Base-by-base conservation (phyloP, 305 asterid species). In the Fraxinus floribunda region DNA sequence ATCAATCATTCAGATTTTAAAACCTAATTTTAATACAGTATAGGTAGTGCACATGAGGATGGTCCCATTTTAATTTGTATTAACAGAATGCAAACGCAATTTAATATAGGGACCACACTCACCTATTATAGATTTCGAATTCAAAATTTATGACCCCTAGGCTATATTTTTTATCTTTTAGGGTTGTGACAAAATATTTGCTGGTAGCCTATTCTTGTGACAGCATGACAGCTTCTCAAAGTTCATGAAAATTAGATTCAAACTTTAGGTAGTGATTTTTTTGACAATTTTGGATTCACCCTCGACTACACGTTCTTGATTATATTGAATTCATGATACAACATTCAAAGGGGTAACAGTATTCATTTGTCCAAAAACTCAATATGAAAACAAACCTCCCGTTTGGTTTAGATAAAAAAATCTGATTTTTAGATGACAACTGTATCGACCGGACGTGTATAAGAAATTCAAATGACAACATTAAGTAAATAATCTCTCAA, bases 41-140 rank as follows among this genome's bases (percentile, higher is more conserved):
- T 20, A 57, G 22, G 5, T 62, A 66, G 34, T 68, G 49, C 85
- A 85, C 88, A 80, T 72, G 46, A 77, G 8, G 18, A 46, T 72
- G 83, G 81, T 46, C 84, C 75, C 16, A 68, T 66, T 75, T 82
- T 82, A 15, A 38, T 49, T 79, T 24, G 77, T 82, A 79, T 75
- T 30, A 71, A 35, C 74, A 26, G 46, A 64, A 30, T 29, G 20
- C 85, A 85, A 32, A 79, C 4, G 77, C 39, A 66, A 66, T 76
- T 71, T 75, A 39, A 46, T 70, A 66, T 20, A 71, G 22, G 79
- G 82, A 71, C 83, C 85, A 70, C 77, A 29, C 11, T 73, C 71
- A 80, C 77, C 76, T 70, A 38, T 79, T 68, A 75, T 70, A 71
- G 34, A 70, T 0, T 79, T 68, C 38, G 52, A 64, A 64, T 66